Evolutionary conservation across 176 grass and related monocot genomes (phyloP).

Genomic region (Zoysia japonica): DNA sequence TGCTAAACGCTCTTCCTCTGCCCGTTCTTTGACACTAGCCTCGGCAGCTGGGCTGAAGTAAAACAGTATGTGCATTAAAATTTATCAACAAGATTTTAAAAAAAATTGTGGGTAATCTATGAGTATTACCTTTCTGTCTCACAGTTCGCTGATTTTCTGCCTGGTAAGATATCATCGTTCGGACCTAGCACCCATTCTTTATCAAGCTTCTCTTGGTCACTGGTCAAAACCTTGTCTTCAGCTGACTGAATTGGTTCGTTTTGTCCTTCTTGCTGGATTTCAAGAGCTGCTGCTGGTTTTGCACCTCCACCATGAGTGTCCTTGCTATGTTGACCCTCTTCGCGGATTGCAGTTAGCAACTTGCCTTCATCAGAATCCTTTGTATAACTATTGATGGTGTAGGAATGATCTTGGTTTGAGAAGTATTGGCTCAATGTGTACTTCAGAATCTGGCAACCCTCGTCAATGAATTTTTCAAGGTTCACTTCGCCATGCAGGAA

Average conservation of each 20-base stretch:
- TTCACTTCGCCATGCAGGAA: constrained; percentile 44
- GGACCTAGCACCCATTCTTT: constrained; percentile 15
- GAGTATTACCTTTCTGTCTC: constrained; percentile 53
- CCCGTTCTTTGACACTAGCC: constrained; percentile 26
- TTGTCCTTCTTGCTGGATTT: background rate
- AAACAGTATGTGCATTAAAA: background rate
- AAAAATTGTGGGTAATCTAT: background rate
- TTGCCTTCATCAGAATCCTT: constrained; percentile 36
- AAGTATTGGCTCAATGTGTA: constrained; percentile 50
- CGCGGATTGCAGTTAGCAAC: background rate
- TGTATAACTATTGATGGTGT: background rate
- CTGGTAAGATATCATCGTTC: background rate
- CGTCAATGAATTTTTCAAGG: constrained; percentile 43
- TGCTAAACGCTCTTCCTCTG: constrained; percentile 50
- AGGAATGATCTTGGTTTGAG: constrained; percentile 31
- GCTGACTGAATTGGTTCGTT: background rate
- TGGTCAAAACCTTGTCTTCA: background rate
- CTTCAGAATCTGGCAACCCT: constrained; percentile 48
- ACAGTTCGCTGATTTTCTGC: constrained; percentile 31
- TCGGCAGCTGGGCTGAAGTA: constrained; percentile 45
- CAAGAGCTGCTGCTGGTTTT: background rate
- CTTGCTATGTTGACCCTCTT: background rate
- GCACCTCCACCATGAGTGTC: constrained; percentile 1
- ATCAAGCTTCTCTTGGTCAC: constrained; percentile 11
- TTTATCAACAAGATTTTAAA: background rate